Evolutionary conservation across 805 yeast genomes (phyloP), one percentile per base, ranked within the genome.

Genomic region (Cyberlindnera suaveolens): DNA sequence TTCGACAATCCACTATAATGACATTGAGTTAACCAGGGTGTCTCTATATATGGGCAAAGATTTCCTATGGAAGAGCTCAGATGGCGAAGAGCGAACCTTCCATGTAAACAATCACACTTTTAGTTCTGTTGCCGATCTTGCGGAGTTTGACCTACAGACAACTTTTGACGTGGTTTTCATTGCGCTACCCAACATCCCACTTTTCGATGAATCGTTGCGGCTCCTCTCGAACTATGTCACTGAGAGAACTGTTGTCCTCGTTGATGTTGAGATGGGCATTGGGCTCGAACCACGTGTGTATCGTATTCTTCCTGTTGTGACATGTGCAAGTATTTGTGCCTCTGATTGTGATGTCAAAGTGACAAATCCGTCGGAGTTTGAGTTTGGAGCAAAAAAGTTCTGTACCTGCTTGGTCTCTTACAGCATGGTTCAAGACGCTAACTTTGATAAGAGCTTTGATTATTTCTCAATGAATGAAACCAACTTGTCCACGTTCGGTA

Each of bases 131-230:
- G 43, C 19, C 3, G 44, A 43, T 10, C 20, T 46, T 11, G 35
- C 13, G 2, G 13, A 10, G 19, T 26, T 11, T 16, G 27, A 39
- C 6, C 38, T 16, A 9, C 26, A 26, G 5, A 23, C 26, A 7
- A 18, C 17, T 4, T 44, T 42, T 32, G 49, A 49, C 27, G 36
- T 53, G 7, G 33, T 52, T 3, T 37, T 52, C 31, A 27, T 54
- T 4, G 38, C 51, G 2, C 45, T 46, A 15, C 26, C 45, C 14
- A 48, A 42, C 23, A 23, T 47, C 2, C 51, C 49, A 2, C 31
- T 36, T 4, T 47, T 38, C 10, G 20, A 39, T 14, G 42, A 33
- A 14, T 23, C 33, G 6, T 37, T 53, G 32, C 14, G 20, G 13
- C 5, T 15, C 3, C 18, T 45, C 5, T 19, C 31, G 15, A 9